Conservation (phyloP, 768 basidiomycete species). For the Tephrocybe rancida region DNA sequence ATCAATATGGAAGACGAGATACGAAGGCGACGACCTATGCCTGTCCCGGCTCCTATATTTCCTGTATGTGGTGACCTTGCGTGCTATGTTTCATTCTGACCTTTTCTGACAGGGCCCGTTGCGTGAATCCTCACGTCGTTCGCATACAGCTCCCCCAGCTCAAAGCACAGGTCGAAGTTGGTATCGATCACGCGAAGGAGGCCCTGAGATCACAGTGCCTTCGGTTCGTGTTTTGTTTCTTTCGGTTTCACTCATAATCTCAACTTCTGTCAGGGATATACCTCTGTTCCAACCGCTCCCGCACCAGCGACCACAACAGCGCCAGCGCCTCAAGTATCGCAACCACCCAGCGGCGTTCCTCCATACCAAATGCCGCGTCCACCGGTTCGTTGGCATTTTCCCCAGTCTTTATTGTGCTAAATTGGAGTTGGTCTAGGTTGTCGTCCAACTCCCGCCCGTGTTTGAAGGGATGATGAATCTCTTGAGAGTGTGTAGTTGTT, state of each 20-base stretch:
- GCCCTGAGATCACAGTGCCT: neutral
- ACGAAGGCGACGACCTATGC: too few relatives aligned
- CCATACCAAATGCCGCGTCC: conserved; percentile 49
- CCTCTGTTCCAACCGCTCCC: neutral
- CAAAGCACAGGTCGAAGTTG: conserved; percentile 24
- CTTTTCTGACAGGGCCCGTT: neutral
- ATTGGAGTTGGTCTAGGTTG: conserved; percentile 40
- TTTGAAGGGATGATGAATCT: conserved; percentile 75
- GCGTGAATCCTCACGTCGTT: conserved; percentile 13
- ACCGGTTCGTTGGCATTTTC: conserved; percentile 44
- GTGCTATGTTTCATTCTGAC: neutral
- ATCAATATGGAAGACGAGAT: too few relatives aligned
- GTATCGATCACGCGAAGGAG: conserved; percentile 25
- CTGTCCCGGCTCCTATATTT: too few relatives aligned
- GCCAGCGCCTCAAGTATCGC: conserved; percentile 22
- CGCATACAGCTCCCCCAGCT: conserved; percentile 30
- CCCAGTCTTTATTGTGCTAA: neutral
- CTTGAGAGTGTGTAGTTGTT: conserved; percentile 49
- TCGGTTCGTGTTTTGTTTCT: neutral
- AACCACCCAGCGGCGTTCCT: conserved; percentile 21
- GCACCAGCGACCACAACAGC: conserved; percentile 20
- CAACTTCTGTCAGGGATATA: neutral
- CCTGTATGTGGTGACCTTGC: too few relatives aligned
- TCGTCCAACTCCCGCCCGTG: conserved; percentile 60
- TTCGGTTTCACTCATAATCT: neutral